Evolutionary conservation across 2,329 filamentous ascomycete species (phyloP).

Genomic region (Aspergillus versicolor): DNA sequence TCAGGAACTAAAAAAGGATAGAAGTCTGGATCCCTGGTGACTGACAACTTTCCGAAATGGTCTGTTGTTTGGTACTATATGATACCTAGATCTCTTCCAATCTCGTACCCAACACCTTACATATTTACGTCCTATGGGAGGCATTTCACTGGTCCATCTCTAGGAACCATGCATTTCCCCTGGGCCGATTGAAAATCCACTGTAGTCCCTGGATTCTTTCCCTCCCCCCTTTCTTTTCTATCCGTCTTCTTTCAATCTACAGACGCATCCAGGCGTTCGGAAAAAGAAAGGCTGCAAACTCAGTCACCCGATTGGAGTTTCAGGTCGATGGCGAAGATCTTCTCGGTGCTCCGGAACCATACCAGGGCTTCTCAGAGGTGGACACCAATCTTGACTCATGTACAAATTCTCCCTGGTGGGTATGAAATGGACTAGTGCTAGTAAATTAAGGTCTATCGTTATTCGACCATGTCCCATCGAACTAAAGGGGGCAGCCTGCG

Average conservation of each 20-base stretch:
- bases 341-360: background rate
- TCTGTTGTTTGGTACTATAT: background rate
- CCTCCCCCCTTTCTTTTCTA: background rate
- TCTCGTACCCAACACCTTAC: too few relatives aligned
- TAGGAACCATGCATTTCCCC: background rate
- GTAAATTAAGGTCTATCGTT: too few relatives aligned
- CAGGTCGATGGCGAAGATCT: slow-evolving; percentile 1
- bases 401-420: too few relatives aligned
- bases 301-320: background rate
- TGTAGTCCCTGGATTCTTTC: background rate
- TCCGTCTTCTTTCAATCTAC: background rate
- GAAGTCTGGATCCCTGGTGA: background rate
- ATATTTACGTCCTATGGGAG: too few relatives aligned
- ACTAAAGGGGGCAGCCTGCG: too few relatives aligned
- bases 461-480: too few relatives aligned
- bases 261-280: background rate
- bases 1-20: background rate
- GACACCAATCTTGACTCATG: too few relatives aligned
- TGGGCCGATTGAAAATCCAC: background rate
- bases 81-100: background rate
- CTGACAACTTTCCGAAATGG: background rate
- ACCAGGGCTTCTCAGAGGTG: slow-evolving; percentile 9
- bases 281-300: background rate
- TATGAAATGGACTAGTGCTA: too few relatives aligned
- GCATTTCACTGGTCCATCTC: too few relatives aligned